Percentiles rank a stretch among this genome's conserved stretches.
Evolutionary conservation across 2,329 filamentous ascomycete species (phyloP).

Genomic region (Fusarium xyrophilum): DNA sequence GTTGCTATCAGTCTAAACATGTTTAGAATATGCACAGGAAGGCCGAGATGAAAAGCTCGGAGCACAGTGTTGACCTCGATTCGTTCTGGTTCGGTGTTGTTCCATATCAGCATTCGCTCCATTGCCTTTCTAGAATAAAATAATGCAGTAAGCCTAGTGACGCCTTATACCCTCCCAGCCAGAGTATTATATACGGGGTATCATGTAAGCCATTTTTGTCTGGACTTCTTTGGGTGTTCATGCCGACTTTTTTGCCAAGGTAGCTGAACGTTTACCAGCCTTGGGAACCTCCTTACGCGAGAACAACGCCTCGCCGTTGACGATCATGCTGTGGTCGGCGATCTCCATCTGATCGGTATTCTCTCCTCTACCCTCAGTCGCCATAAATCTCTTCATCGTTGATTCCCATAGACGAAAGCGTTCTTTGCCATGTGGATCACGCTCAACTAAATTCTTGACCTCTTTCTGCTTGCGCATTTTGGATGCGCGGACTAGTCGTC

Average conservation of each 20-base stretch:
- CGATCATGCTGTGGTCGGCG: slow-evolving; percentile 70
- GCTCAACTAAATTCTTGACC: slow-evolving; percentile 62
- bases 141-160: slow-evolving; percentile 14
- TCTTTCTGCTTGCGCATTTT: slow-evolving; percentile 72
- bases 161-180: slow-evolving; percentile 21
- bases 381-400: slow-evolving; percentile 64
- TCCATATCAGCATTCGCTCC: slow-evolving; percentile 13
- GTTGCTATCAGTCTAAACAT: not conserved
- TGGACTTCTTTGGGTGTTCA: slow-evolving; percentile 9
- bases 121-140: not conserved
- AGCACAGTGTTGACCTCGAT: not conserved
- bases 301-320: slow-evolving; percentile 63
- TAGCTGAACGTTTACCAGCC: slow-evolving; percentile 51
- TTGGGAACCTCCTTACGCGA: slow-evolving; percentile 61
- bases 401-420: slow-evolving; percentile 67
- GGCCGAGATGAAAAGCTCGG: not conserved
- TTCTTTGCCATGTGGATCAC: slow-evolving; percentile 59
- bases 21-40: not conserved
- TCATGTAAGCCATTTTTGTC: slow-evolving; percentile 14
- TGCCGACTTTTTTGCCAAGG: slow-evolving; percentile 35
- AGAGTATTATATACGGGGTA: slow-evolving; percentile 22
- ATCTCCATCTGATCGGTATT: slow-evolving; percentile 56
- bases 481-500: slow-evolving; percentile 65
- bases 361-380: slow-evolving; percentile 42
- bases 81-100: slow-evolving; percentile 1